phyloP scores from a whole-genome alignment of 352 stramenopile species.

The Globisporangium barbulae region DNA sequence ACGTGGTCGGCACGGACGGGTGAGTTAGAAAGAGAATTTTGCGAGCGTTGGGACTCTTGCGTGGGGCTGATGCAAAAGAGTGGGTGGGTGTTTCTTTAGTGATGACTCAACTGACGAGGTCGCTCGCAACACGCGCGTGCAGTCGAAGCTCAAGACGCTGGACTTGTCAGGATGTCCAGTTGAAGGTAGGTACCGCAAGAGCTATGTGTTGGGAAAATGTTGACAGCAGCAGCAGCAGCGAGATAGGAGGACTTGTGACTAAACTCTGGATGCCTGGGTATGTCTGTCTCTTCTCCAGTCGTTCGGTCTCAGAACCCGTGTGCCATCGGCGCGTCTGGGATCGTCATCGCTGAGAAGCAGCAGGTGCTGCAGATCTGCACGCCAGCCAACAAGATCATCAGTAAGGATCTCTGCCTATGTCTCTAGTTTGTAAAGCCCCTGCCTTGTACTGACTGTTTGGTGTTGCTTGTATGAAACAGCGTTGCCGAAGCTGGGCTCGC shows the following conservation, averaged over 20 bases:
- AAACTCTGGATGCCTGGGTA: background rate
- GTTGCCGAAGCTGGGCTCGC: constrained; percentile 40
- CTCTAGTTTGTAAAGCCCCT: background rate
- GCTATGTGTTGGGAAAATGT: too few species aligned
- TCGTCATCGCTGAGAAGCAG: constrained; percentile 64
- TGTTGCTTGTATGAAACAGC: constrained; percentile 23
- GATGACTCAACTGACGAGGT: constrained; percentile 15
- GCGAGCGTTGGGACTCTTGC: too few species aligned
- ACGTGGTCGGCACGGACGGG: constrained; percentile 47
- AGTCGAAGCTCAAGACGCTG: constrained; percentile 53
- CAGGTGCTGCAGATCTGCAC: constrained; percentile 55
- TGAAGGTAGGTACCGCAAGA: constrained; percentile 32
- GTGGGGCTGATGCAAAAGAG: background rate
- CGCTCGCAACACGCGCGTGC: constrained; percentile 25
- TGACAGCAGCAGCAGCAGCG: too few species aligned
- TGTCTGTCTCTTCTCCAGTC: constrained; percentile 25
- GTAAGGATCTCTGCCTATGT: constrained; percentile 27
- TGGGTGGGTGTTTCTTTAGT: background rate
- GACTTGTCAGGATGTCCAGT: constrained; percentile 70
- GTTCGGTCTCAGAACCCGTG: constrained; percentile 55
- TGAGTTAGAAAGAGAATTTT: constrained; percentile 1
- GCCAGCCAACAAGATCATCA: constrained; percentile 36
- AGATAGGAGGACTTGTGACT: background rate
- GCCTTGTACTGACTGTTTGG: constrained; percentile 7
- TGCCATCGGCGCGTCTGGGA: constrained; percentile 43